Percentiles rank a stretch among this genome's conserved stretches.
phyloP scores from a whole-genome alignment of 2,329 filamentous ascomycete genomes.

The Arthrobotrys sphaeroides region DNA sequence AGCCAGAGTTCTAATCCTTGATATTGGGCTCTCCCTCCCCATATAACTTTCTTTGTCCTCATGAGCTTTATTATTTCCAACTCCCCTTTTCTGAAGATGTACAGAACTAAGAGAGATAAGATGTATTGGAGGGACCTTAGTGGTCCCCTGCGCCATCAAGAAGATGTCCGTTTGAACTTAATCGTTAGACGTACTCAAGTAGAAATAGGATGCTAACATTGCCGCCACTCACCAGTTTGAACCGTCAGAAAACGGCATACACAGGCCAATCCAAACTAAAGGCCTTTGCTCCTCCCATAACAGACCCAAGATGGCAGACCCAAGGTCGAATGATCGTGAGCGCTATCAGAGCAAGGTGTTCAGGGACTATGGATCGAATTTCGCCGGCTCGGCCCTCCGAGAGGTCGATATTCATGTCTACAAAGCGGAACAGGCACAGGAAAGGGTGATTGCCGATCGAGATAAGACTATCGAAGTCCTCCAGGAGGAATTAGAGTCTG shows the following conservation, averaged over 20 bases:
- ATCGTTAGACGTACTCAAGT: not conserved
- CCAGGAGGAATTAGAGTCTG: conserved; percentile 20
- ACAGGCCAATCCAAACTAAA: conserved; percentile 5
- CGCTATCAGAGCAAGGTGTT: conserved; percentile 37
- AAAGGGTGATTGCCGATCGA: conserved; percentile 22
- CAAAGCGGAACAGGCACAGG: conserved; percentile 16
- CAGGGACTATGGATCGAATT: conserved; percentile 22
- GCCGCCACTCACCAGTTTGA: conserved; percentile 5
- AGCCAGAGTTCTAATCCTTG: not conserved
- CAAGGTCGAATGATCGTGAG: conserved; percentile 14
- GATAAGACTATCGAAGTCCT: conserved; percentile 22
- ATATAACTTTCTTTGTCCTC: not conserved
- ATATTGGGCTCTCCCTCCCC: not conserved
- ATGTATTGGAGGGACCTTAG: conserved; percentile 36
- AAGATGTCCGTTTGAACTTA: conserved; percentile 39
- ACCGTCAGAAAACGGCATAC: not conserved
- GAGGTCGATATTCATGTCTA: conserved; percentile 37
- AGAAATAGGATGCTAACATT: conserved; percentile 27
- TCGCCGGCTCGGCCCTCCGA: conserved; percentile 13
- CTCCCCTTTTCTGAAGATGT: conserved; percentile 12
- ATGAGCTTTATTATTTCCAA: not conserved
- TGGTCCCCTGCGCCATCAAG: conserved; percentile 25
- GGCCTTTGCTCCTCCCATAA: not conserved
- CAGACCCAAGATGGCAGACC: conserved; percentile 30
- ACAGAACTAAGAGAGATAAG: conserved; percentile 36